phyloP scores from a whole-genome alignment of 371 early-diverging fungal species.

The Smittium culicis region DNA sequence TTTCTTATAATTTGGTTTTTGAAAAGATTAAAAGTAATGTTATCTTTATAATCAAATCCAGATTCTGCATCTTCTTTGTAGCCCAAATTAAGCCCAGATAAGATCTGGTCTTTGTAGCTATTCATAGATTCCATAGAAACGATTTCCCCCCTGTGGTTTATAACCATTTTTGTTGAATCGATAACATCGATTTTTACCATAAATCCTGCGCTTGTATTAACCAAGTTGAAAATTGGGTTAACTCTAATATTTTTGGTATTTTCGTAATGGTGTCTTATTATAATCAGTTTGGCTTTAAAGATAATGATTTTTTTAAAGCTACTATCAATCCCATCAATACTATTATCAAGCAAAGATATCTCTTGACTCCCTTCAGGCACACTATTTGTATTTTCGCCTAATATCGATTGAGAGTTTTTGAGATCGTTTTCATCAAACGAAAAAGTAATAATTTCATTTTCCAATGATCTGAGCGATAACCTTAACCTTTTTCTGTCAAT shows the following conservation, averaged over 20 bases:
- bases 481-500: constrained; percentile 32
- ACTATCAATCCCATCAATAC: not conserved
- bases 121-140: not conserved
- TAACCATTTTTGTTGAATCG: not conserved
- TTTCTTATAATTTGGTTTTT: constrained; percentile 1
- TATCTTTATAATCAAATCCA: not conserved
- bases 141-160: not conserved
- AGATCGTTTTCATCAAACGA: constrained; percentile 23
- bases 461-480: constrained; percentile 37
- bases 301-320: not conserved
- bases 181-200: not conserved
- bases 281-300: not conserved
- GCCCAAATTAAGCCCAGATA: not conserved
- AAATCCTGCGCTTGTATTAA: constrained; percentile 5
- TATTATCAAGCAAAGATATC: not conserved
- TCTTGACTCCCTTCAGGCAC: not conserved
- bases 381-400: not conserved
- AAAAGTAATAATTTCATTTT: constrained; percentile 37
- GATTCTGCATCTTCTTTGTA: not conserved
- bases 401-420: not conserved
- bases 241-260: not conserved
- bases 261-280: not conserved
- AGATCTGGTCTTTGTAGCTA: not conserved
- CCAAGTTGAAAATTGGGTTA: not conserved
- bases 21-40: not conserved